A percentile compares a stretch with the other conserved stretches of the same genome.
Conservation (phyloP, 179 eudicot species). For the Nepenthes alata region DNA sequence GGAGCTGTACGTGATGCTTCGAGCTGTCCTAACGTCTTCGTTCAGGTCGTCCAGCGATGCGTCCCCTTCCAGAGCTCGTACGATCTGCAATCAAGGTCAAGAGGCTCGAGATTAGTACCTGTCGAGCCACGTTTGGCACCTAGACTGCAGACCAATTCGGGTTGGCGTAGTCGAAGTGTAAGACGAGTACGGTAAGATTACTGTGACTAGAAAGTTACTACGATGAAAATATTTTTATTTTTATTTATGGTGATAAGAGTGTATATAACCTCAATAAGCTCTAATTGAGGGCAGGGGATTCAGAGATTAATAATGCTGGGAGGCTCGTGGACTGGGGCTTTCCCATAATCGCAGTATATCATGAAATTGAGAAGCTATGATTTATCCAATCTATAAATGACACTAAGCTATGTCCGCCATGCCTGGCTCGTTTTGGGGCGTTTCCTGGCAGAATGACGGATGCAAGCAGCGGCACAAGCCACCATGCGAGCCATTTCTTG, state of each 20-base stretch:
- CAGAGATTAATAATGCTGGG: too few species aligned
- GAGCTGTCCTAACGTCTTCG: slow-evolving; percentile 27
- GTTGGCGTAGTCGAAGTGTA: background rate
- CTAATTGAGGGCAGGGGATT: too few species aligned
- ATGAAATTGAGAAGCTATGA: too few species aligned
- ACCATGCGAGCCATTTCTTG: slow-evolving; percentile 64
- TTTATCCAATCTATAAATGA: too few species aligned
- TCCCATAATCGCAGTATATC: too few species aligned
- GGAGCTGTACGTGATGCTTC: slow-evolving; percentile 4
- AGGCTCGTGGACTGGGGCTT: too few species aligned
- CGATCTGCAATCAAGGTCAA: slow-evolving; percentile 33
- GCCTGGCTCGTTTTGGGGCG: slow-evolving; percentile 91
- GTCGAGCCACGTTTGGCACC: background rate
- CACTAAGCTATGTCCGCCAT: too few species aligned
- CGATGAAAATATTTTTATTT: too few species aligned
- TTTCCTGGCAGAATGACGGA: slow-evolving; percentile 68
- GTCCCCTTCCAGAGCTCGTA: slow-evolving; percentile 68
- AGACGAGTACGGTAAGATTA: background rate
- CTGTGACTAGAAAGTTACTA: too few species aligned
- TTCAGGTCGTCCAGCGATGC: slow-evolving; percentile 61
- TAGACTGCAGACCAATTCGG: background rate
- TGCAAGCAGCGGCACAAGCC: slow-evolving; percentile 70
- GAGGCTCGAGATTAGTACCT: background rate
- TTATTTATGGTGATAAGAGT: too few species aligned
- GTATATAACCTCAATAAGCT: too few species aligned